Percentiles rank a stretch among this genome's conserved stretches.
These are phyloP conservation scores for Gamarada debralockiae DNA, from an alignment of 495 filamentous ascomycete genomes.

Conservation along the genomic window DNA sequence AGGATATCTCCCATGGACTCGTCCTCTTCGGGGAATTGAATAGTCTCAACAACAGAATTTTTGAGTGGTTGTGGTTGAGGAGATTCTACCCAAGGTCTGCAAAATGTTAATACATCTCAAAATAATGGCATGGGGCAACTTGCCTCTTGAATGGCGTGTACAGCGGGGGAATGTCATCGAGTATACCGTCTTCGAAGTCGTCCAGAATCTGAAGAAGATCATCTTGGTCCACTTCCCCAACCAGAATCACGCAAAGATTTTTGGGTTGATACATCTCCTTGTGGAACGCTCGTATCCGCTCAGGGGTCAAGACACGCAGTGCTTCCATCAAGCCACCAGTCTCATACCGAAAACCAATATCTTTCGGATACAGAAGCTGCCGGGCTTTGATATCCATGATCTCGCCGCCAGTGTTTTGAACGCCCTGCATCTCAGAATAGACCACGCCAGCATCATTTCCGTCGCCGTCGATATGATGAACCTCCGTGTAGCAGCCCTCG, in stretches of 20 bases:
- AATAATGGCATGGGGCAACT: constrained; percentile 1
- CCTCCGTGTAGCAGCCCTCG: constrained; percentile 89
- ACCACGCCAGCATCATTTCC: constrained; percentile 97
- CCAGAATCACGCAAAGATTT: constrained; percentile 85
- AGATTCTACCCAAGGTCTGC: constrained; percentile 85
- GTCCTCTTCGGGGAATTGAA: constrained; percentile 96
- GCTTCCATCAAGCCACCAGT: constrained; percentile 96
- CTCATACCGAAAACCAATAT: constrained; percentile 90
- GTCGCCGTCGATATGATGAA: constrained; percentile 89
- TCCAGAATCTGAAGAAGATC: constrained; percentile 78
- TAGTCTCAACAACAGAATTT: constrained; percentile 65
- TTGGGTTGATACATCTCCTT: constrained; percentile 97
- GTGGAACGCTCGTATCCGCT: constrained; percentile 90
- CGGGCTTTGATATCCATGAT: constrained; percentile 80
- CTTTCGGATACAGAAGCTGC: constrained; percentile 80
- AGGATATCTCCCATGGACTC: constrained; percentile 85
- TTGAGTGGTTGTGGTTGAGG: constrained; percentile 65
- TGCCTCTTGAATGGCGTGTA: constrained; percentile 70
- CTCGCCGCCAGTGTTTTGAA: constrained; percentile 77
- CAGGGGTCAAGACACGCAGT: constrained; percentile 76
- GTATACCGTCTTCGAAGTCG: constrained; percentile 81
- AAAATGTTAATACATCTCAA: constrained; percentile 7
- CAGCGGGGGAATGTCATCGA: constrained; percentile 71
- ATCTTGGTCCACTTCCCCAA: constrained; percentile 82
- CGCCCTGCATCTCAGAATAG: constrained; percentile 98